Evolutionary conservation across 257 asterid species (phyloP), one percentile per base, ranked within the genome.

Genomic region (Pogostemon cablin): DNA sequence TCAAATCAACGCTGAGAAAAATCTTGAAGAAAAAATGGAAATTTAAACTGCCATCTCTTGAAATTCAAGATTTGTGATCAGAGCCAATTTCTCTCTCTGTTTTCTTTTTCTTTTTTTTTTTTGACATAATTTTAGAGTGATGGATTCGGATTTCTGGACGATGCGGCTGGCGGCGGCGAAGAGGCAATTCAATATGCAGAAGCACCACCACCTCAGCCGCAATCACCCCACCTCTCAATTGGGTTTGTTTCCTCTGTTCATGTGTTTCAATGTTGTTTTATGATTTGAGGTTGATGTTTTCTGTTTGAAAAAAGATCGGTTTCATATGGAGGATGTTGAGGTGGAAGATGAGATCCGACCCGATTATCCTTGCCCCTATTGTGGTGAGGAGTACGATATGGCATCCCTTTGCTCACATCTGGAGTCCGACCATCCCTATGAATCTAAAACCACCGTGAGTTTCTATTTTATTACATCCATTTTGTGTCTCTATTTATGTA

Each of bases 131-230:
- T 15, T 1, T 2, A 50, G 43, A 67, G 62, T 73, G 56, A 92
- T 92, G 98, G 98, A 90, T 71, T 84, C 93, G 34, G 93, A 90
- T 78, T 88, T 88, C 75, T 85, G 96, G 93, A 79, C 85, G 72
- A 77, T 87, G 56, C 93, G 97, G 54, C 81, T 89, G 50, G 88
- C 93, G 17, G 93, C 88, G 67, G 96, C 95, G 38, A 90, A 90
- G 84, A 81, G 92, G 64, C 98, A 85, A 63, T 82, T 92, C 73
- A 82, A 77, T 75, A 49, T 81, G 82, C 90, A 84, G 82, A 87
- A 72, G 69, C 80, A 79, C 61, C 80, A 79, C 8, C 85, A 77
- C 52, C 80, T 75, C 62, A 53, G 65, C 71, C 75, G 42, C 57
- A 61, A 39, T 74, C 69, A 74, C n/a, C 46, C 44, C 46, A 54